Evolutionary conservation across 441 rosid genomes (phyloP).

Genomic region (Erodium texanum): DNA sequence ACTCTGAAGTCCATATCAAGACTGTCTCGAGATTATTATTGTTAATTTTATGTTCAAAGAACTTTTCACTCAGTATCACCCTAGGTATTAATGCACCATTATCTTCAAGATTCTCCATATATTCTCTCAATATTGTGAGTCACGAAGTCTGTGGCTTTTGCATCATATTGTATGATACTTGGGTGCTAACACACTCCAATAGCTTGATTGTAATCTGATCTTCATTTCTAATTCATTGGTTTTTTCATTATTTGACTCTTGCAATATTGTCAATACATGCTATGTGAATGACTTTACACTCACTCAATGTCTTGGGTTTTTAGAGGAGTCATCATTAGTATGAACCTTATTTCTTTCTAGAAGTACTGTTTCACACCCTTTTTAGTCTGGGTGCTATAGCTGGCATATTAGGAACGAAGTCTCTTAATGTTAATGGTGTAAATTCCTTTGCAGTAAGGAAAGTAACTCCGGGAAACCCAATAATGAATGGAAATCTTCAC

Average conservation of each 20-base stretch:
- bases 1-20: neutral
- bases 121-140: neutral
- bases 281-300: neutral
- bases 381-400: neutral
- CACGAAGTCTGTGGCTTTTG: neutral
- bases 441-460: slow-evolving; percentile 51
- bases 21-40: neutral
- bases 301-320: neutral
- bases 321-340: neutral
- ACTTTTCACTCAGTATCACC: neutral
- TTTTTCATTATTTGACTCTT: neutral
- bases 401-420: neutral
- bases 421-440: slow-evolving; percentile 10
- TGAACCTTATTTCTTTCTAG: neutral
- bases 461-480: slow-evolving; percentile 37
- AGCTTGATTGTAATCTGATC: neutral
- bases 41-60: neutral
- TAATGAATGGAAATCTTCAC: slow-evolving; percentile 51
- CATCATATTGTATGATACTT: neutral
- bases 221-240: neutral
- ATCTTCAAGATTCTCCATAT: neutral
- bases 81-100: neutral
- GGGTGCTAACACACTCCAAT: neutral
- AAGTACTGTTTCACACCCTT: neutral
- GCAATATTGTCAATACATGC: slow-evolving; percentile 1